Evolutionary conservation across 129 eudicot genomes (phyloP).

Genomic region (Escallonia herrerae): DNA sequence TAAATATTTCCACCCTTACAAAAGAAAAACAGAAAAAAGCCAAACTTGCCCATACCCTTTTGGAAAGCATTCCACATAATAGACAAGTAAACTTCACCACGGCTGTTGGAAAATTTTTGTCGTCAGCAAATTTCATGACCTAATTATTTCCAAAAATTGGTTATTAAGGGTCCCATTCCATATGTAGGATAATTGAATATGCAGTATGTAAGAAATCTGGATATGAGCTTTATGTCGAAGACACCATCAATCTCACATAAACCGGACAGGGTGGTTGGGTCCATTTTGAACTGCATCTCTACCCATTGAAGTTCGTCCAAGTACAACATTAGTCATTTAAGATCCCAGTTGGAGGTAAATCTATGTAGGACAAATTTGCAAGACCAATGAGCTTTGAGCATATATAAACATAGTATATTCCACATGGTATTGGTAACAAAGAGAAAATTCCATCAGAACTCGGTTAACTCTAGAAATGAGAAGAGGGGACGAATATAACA

Average conservation of each 20-base stretch:
- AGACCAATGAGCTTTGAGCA: neutral
- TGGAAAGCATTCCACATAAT: too few relatives aligned
- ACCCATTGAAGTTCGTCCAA: neutral
- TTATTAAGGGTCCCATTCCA: too few relatives aligned
- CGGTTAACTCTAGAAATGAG: neutral
- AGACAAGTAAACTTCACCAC: too few relatives aligned
- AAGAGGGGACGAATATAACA: too few relatives aligned
- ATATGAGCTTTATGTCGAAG: neutral
- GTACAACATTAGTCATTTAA: neutral
- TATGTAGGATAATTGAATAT: too few relatives aligned
- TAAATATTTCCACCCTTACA: too few relatives aligned
- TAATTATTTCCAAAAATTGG: too few relatives aligned
- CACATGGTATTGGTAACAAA: neutral
- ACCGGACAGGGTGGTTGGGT: neutral
- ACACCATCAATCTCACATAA: neutral
- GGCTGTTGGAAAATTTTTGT: too few relatives aligned
- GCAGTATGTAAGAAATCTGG: too few relatives aligned
- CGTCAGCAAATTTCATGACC: too few relatives aligned
- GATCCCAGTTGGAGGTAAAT: neutral
- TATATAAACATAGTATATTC: neutral
- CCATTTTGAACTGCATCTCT: neutral
- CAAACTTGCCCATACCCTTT: too few relatives aligned
- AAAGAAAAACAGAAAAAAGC: too few relatives aligned
- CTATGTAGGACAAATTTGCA: neutral
- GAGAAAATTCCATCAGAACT: neutral